phyloP scores from a whole-genome alignment of 768 basidiomycete genomes.

The Xerocomellus intermedius region DNA sequence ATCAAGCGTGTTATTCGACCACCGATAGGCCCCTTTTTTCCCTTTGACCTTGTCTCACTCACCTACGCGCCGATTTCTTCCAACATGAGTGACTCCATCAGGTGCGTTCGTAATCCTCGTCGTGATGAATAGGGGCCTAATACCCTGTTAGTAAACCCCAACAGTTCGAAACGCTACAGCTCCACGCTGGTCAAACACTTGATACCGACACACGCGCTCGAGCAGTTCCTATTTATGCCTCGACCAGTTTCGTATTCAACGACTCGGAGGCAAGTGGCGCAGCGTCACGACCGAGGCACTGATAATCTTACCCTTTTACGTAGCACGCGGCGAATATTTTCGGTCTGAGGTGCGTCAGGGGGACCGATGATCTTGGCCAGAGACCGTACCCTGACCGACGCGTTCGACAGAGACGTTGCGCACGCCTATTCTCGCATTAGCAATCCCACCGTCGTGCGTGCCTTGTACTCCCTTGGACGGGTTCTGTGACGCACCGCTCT shows the following conservation, averaged over 20 bases:
- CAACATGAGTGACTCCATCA: constrained; percentile 2
- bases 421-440: constrained; percentile 20
- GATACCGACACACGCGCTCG: constrained; percentile 69
- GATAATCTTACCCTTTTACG: not conserved
- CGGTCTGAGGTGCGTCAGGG: constrained; percentile 7
- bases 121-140: not conserved
- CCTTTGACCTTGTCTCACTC: not conserved
- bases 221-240: constrained; percentile 75
- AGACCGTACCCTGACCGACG: not conserved
- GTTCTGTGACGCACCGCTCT: not conserved
- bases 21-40: not conserved
- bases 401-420: constrained; percentile 1
- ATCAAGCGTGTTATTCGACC: not conserved
- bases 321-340: constrained; percentile 18
- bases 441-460: constrained; percentile 21
- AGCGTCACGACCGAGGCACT: no score
- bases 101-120: not conserved
- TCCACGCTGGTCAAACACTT: constrained; percentile 69
- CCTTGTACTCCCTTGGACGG: no score
- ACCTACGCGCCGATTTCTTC: not conserved
- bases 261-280: constrained; percentile 45
- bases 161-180: constrained; percentile 77
- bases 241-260: constrained; percentile 73
- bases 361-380: no score
- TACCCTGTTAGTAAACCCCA: not conserved